Percentiles rank a stretch among this genome's conserved stretches.
Conservation (phyloP, 495 filamentous ascomycete genomes). For the Penicillium pulvis region DNA sequence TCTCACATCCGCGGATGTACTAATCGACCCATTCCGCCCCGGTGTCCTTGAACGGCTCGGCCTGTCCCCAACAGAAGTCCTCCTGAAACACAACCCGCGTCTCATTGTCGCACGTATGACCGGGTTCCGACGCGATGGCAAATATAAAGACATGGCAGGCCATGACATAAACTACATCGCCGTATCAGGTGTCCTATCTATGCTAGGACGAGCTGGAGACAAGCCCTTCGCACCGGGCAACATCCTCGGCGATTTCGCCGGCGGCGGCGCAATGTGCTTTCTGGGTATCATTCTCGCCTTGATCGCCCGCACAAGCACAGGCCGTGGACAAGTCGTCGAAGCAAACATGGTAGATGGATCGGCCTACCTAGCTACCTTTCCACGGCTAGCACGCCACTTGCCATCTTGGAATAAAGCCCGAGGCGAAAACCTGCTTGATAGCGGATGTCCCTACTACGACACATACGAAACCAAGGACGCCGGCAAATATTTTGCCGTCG, state of each 20-base stretch:
- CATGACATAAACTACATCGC: constrained; percentile 98
- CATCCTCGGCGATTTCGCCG: constrained; percentile 87
- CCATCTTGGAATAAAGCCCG: constrained; percentile 61
- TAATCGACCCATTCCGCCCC: constrained; percentile 93
- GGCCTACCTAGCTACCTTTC: constrained; percentile 74
- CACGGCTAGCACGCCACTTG: constrained; percentile 61
- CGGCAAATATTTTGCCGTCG: constrained; percentile 83
- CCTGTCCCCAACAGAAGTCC: constrained; percentile 62
- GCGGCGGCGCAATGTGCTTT: constrained; percentile 80
- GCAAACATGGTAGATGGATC: constrained; percentile 95
- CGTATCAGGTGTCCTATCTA: constrained; percentile 74
- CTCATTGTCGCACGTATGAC: constrained; percentile 84
- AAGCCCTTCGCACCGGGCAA: constrained; percentile 81
- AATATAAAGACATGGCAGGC: constrained; percentile 86
- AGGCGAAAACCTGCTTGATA: constrained; percentile 79
- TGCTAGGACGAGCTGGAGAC: constrained; percentile 69
- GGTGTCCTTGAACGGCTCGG: constrained; percentile 84
- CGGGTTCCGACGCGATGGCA: constrained; percentile 84
- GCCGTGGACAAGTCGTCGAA: constrained; percentile 84
- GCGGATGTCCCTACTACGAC: constrained; percentile 84
- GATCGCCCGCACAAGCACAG: constrained; percentile 47
- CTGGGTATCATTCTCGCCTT: constrained; percentile 53
- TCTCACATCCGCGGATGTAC: constrained; percentile 64
- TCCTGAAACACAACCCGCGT: constrained; percentile 69
- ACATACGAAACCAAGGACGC: constrained; percentile 82